Conservation (phyloP, 129 eudicot species). For the Centrapalus pauciflorus region DNA sequence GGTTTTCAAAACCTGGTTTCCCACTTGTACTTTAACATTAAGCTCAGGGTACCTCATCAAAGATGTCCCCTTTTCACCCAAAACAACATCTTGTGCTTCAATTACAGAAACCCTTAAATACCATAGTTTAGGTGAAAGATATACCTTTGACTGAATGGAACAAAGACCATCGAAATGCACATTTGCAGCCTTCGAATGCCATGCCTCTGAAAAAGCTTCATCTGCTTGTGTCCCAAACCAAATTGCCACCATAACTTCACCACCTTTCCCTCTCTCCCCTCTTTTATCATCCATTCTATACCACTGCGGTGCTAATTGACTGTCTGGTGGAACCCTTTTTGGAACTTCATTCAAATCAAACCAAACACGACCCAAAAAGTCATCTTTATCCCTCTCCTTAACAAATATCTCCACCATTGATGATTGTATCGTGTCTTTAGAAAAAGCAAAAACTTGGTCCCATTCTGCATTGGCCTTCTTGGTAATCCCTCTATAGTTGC, state of each 20-base stretch:
- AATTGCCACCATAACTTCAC: conserved; percentile 85
- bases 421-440: conserved; percentile 80
- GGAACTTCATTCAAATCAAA: conserved; percentile 87
- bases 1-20: conserved; percentile 86
- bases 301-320: conserved; percentile 97
- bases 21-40: conserved; percentile 81
- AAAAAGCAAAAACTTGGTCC: conserved; percentile 90
- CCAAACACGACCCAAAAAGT: conserved; percentile 82
- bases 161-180: conserved; percentile 73
- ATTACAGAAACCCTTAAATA: conserved; percentile 65
- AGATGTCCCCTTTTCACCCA: conserved; percentile 70
- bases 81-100: conserved; percentile 85
- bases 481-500: conserved; percentile 86
- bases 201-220: conserved; percentile 91
- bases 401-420: conserved; percentile 78
- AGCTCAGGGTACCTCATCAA: conserved; percentile 80
- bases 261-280: conserved; percentile 73
- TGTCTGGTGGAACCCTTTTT: conserved; percentile 84
- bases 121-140: conserved; percentile 92
- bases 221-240: conserved; percentile 99
- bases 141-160: conserved; percentile 85
- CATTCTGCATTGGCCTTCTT: conserved; percentile 76
- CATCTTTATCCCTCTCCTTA: conserved; percentile 78
- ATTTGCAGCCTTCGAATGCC: conserved; percentile 94
- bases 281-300: conserved; percentile 82